Evolutionary conservation across 1,139 yeast species (phyloP).

Genomic region (Scheffersomyces lignicola): DNA sequence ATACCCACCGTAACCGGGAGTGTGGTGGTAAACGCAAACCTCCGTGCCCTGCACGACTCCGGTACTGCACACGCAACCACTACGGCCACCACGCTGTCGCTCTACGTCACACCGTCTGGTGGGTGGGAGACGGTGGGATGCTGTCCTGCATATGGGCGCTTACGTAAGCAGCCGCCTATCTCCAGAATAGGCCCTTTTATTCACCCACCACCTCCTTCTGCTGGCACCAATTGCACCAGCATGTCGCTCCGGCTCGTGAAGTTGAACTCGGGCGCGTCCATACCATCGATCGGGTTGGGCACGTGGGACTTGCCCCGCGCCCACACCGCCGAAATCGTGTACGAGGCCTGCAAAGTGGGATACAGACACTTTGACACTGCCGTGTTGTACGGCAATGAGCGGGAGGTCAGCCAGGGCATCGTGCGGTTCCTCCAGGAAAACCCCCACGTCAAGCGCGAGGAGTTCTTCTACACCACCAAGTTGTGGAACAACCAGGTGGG

Average conservation of each 20-base stretch:
- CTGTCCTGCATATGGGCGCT: too few species aligned
- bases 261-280: slow-evolving; percentile 21
- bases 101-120: too few species aligned
- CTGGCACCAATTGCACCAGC: too few species aligned
- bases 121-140: too few species aligned
- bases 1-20: too few species aligned
- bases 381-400: slow-evolving; percentile 53
- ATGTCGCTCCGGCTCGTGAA: slow-evolving; percentile 7
- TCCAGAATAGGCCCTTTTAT: too few species aligned
- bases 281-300: slow-evolving; percentile 43
- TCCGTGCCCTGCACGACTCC: too few species aligned
- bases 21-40: too few species aligned
- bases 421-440: slow-evolving; percentile 51
- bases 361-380: slow-evolving; percentile 66
- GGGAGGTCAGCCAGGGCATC: slow-evolving; percentile 57
- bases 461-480: slow-evolving; percentile 63
- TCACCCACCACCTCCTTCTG: too few species aligned
- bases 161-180: too few species aligned
- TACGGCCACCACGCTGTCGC: too few species aligned
- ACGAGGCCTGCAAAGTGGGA: slow-evolving; percentile 49
- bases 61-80: too few species aligned
- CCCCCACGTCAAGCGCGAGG: slow-evolving; percentile 50
- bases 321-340: slow-evolving; percentile 34
- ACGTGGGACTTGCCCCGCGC: slow-evolving; percentile 29
- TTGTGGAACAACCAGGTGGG: slow-evolving; percentile 39